Base-by-base conservation (phyloP, 176 grass and related monocot genomes). In the Hyparrhenia diplandra region DNA sequence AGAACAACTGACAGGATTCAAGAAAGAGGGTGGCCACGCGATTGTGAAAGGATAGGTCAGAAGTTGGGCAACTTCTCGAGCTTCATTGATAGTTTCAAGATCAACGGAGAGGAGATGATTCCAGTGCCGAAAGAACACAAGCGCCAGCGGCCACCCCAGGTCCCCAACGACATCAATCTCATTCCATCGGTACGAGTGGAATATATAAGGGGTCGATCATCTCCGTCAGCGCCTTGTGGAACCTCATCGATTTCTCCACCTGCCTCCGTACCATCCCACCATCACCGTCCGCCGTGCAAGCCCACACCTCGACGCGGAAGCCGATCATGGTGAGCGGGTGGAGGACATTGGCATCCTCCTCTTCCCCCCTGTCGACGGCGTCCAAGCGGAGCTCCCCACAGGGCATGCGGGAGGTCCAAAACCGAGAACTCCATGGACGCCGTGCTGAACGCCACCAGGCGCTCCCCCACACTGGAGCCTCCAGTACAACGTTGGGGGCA, bases 401-500 rank as follows among this genome's bases (percentile, higher is more conserved):
- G 32, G 29, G 39, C 57, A 31, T 36, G n/a, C n/a, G n/a, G n/a
- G 75, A 8, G 86, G 17, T 74, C 28, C 8, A 88, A 14, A 12
- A 88, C 28, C n/a, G 75, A 30, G 39, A 88, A 29, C 12, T 60
- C 68, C 67, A 37, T 84, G 8, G 59, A 74, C 47, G 28, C 69
- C 37, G 37, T 84, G 37, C 45, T 79, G 49, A 88, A 34, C n/a
- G 29, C 68, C 61, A 84, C 12, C 81, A 88, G 20, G 49, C 49
- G 60, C 69, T 45, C n/a, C 37, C 29, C 68, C 61, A 1, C 86
- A 81, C n/a, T 60, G 23, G 10, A 88, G 80, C 69, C 23, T 80
- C 86, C 86, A 84, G 81, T 80, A 88, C 8, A 88, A 47, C n/a
- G 68, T n/a, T n/a, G n/a, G n/a, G n/a, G n/a, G n/a, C n/a, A n/a